phyloP scores from a whole-genome alignment of 73 alveolate genomes.

The Halteria grandinella region DNA sequence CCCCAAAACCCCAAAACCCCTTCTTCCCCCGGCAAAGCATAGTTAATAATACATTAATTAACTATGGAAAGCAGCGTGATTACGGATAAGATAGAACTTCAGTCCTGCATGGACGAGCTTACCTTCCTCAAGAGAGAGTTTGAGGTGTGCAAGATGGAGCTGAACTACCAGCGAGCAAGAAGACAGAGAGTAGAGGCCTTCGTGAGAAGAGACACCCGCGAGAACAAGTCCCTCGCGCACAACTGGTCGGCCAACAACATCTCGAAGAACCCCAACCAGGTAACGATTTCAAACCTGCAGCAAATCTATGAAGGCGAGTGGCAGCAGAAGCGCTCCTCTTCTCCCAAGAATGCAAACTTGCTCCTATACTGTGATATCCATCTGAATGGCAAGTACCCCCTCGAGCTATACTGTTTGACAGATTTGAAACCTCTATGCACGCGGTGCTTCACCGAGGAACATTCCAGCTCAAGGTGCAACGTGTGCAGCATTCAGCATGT shows the following conservation, averaged over 20 bases:
- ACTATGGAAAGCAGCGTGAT: background rate
- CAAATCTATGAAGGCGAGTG: conserved; percentile 32
- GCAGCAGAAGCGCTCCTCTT: background rate
- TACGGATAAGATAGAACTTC: background rate
- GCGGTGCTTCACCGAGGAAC: conserved; percentile 19
- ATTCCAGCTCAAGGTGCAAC: background rate
- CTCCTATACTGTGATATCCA: conserved; percentile 34
- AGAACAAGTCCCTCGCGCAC: background rate
- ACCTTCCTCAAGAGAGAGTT: conserved; percentile 4
- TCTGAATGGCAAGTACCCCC: background rate
- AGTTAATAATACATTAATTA: background rate
- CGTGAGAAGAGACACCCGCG: background rate
- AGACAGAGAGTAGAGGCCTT: background rate
- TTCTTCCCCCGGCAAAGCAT: background rate
- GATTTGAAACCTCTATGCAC: conserved; percentile 15
- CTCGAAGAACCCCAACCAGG: background rate
- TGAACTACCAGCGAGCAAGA: background rate
- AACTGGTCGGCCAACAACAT: background rate
- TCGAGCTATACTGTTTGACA: conserved; percentile 6
- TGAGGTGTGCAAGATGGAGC: conserved; percentile 26
- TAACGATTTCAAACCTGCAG: background rate
- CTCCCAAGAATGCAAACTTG: background rate
- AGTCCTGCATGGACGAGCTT: background rate
- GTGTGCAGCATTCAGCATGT: conserved; percentile 15
- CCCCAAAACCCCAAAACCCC: background rate